Percentiles rank a stretch among this genome's conserved stretches.
Evolutionary conservation across 768 basidiomycete genomes (phyloP).

Genomic region (Leccinum disarticulatum): DNA sequence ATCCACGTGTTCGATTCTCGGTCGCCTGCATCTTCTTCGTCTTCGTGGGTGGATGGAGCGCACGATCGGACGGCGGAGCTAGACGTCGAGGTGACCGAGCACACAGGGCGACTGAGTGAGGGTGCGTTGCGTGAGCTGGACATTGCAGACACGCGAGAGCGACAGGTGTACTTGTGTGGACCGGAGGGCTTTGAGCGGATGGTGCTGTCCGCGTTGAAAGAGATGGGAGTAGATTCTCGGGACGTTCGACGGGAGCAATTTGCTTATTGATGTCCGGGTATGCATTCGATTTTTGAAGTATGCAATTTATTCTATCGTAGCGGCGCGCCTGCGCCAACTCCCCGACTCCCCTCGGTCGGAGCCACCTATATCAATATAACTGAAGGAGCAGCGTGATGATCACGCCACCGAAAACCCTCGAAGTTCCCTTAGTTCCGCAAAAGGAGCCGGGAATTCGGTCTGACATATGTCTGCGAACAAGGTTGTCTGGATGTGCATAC

Average conservation of each 20-base stretch:
- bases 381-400: no score
- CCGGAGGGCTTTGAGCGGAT: conserved; percentile 45
- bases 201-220: conserved; percentile 35
- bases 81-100: conserved; percentile 14
- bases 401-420: no score
- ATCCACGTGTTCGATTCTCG: conserved; percentile 42
- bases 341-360: no score
- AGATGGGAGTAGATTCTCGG: conserved; percentile 35
- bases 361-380: no score
- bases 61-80: conserved; percentile 12
- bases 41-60: background rate
- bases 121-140: conserved; percentile 5
- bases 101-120: conserved; percentile 22
- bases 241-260: conserved; percentile 43
- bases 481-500: no score
- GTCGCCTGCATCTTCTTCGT: background rate
- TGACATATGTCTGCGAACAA: no score
- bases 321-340: no score
- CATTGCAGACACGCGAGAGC: conserved; percentile 17
- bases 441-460: no score
- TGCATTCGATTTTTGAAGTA: no score
- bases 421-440: no score
- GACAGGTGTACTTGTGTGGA: conserved; percentile 51
- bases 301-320: no score
- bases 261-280: conserved; percentile 34